Conservation (phyloP, 495 filamentous ascomycete species). For the Talaromyces wortmannii region DNA sequence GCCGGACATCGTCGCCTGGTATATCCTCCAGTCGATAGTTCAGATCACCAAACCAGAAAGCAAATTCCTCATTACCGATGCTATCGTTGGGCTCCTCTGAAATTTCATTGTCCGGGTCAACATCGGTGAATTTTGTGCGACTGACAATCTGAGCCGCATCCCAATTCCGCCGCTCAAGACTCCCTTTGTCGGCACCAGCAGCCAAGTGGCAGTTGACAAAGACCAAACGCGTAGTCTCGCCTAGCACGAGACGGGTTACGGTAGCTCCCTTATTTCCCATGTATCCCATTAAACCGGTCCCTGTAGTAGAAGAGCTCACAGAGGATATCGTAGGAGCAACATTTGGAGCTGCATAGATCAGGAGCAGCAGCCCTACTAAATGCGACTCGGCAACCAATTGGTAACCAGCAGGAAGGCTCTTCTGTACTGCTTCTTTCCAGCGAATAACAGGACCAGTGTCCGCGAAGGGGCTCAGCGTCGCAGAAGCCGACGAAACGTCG, state of each 20-base stretch:
- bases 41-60: slow-evolving; percentile 94
- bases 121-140: slow-evolving; percentile 68
- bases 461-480: slow-evolving; percentile 61
- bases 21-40: slow-evolving; percentile 91
- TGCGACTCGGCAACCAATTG: slow-evolving; percentile 71
- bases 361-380: slow-evolving; percentile 75
- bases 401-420: slow-evolving; percentile 72
- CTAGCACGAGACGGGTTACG: slow-evolving; percentile 72
- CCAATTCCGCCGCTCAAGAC: slow-evolving; percentile 82
- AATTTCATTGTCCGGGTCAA: slow-evolving; percentile 48
- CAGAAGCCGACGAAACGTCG: slow-evolving; percentile 65
- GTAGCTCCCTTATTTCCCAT: slow-evolving; percentile 96
- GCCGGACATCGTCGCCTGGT: slow-evolving; percentile 82
- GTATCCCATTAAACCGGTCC: slow-evolving; percentile 84
- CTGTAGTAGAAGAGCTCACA: slow-evolving; percentile 70
- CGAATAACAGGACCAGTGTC: slow-evolving; percentile 63
- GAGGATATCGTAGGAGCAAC: slow-evolving; percentile 65
- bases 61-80: slow-evolving; percentile 88
- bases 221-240: slow-evolving; percentile 80
- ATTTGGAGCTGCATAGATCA: slow-evolving; percentile 76
- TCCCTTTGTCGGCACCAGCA: slow-evolving; percentile 70
- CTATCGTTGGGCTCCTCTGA: slow-evolving; percentile 46
- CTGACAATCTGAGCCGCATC: slow-evolving; percentile 72
- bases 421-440: slow-evolving; percentile 70
- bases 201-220: slow-evolving; percentile 90